phyloP scores from a whole-genome alignment of 345 rosid species.

The Erysimum cheiranthoides region DNA sequence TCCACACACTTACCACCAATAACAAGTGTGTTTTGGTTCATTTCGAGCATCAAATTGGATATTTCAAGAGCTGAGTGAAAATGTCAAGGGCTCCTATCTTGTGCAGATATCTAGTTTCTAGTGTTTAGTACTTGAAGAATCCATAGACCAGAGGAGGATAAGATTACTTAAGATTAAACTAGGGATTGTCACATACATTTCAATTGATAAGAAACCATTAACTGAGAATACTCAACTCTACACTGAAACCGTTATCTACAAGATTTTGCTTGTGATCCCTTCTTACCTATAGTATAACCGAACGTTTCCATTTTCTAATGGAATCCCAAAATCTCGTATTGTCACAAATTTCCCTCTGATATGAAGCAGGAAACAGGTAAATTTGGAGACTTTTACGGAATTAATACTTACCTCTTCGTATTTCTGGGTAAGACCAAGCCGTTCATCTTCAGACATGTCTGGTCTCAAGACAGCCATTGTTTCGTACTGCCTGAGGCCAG shows the following conservation, averaged over 20 bases:
- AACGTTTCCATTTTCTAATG: slow-evolving; percentile 9
- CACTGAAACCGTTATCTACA: background rate
- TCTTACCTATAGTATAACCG: slow-evolving; percentile 13
- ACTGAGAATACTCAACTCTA: background rate
- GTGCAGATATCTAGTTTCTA: background rate
- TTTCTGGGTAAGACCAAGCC: slow-evolving; percentile 86
- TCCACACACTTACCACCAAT: background rate
- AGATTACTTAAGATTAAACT: background rate
- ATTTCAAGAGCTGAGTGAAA: background rate
- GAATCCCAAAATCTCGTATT: background rate
- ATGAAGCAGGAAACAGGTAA: background rate
- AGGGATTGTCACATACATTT: background rate
- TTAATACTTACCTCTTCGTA: slow-evolving; percentile 95
- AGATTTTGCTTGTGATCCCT: background rate
- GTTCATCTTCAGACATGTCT: slow-evolving; percentile 93
- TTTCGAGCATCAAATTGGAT: background rate
- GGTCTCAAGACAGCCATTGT: slow-evolving; percentile 91
- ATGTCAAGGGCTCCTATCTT: slow-evolving; percentile 5
- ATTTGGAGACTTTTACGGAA: background rate
- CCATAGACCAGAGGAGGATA: background rate
- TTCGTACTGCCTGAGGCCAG: slow-evolving; percentile 88
- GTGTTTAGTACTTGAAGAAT: background rate
- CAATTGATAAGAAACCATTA: background rate
- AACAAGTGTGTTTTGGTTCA: background rate
- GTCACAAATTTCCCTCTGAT: background rate